Conservation (phyloP, 2,329 filamentous ascomycete genomes). For the Cercospora nicotianae region DNA sequence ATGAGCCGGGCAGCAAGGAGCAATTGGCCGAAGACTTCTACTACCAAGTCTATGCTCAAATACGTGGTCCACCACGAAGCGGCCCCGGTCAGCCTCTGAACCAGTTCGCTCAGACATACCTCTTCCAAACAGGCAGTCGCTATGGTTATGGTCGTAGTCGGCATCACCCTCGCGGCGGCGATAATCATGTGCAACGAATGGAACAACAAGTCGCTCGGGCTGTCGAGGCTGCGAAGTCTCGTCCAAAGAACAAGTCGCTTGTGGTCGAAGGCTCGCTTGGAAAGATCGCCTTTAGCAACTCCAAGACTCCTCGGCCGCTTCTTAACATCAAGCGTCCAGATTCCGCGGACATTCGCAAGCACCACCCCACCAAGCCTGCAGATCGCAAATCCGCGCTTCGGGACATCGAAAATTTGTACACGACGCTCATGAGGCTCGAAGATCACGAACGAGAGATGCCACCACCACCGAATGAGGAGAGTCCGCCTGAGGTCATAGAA, state of each 20-base stretch:
- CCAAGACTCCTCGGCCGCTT: slow-evolving; percentile 91
- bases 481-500: slow-evolving; percentile 68
- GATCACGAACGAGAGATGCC: slow-evolving; percentile 85
- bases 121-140: slow-evolving; percentile 89
- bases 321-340: slow-evolving; percentile 93
- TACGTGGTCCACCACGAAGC: slow-evolving; percentile 79
- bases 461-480: slow-evolving; percentile 62
- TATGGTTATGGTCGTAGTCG: slow-evolving; percentile 65
- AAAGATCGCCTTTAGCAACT: slow-evolving; percentile 98
- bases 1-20: slow-evolving; percentile 70
- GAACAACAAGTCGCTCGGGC: slow-evolving; percentile 97
- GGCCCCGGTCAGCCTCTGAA: slow-evolving; percentile 90
- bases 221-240: slow-evolving; percentile 94
- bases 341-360: slow-evolving; percentile 59
- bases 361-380: slow-evolving; percentile 51
- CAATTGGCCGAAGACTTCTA: slow-evolving; percentile 93
- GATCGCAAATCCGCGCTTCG: slow-evolving; percentile 81
- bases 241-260: slow-evolving; percentile 95
- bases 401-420: slow-evolving; percentile 87
- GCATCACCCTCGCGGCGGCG: slow-evolving; percentile 76
- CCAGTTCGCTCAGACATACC: slow-evolving; percentile 96
- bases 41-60: slow-evolving; percentile 95
- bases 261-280: slow-evolving; percentile 94
- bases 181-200: slow-evolving; percentile 98
- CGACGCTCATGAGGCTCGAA: slow-evolving; percentile 87